phyloP scores from a whole-genome alignment of 768 basidiomycete species.

The Leccinum truebloodii region DNA sequence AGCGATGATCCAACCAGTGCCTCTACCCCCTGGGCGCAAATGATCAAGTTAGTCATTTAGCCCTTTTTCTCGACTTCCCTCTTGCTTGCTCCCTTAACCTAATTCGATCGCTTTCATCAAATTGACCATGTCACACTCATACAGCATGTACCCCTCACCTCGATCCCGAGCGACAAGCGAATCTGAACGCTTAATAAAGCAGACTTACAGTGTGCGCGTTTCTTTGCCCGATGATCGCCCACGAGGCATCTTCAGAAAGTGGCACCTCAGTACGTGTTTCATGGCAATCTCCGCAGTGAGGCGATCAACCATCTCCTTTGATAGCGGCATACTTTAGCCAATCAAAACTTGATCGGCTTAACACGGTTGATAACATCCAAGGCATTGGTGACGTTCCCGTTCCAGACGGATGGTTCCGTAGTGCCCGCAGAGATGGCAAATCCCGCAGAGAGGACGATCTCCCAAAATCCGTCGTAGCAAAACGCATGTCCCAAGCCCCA shows the following conservation, averaged over 20 bases:
- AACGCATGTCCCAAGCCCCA: conserved; percentile 35
- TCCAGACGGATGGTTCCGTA: conserved; percentile 78
- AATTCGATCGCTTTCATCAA: conserved; percentile 26
- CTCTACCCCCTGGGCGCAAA: conserved; percentile 73
- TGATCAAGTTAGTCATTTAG: conserved; percentile 55
- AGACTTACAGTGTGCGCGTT: conserved; percentile 54
- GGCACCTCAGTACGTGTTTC: conserved; percentile 51
- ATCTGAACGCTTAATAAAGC: conserved; percentile 51
- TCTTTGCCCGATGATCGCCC: conserved; percentile 45
- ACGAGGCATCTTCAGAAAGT: conserved; percentile 46
- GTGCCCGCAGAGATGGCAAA: conserved; percentile 69
- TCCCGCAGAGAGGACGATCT: conserved; percentile 40
- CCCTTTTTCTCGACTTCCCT: conserved; percentile 20
- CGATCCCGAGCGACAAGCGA: conserved; percentile 40
- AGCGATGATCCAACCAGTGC: conserved; percentile 42
- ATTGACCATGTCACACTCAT: conserved; percentile 15
- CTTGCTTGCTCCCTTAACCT: conserved; percentile 30
- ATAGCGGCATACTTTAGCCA: conserved; percentile 86
- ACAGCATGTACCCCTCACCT: conserved; percentile 41
- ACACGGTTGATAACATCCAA: conserved; percentile 69
- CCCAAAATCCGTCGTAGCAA: conserved; percentile 50
- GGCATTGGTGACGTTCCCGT: conserved; percentile 65
- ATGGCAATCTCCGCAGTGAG: conserved; percentile 32
- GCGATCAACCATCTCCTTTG: conserved; percentile 11
- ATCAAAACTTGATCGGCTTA: conserved; percentile 66